These are phyloP conservation scores for Takakia lepidozioides DNA, from an alignment of 225 moss, liverwort and hornwort species.

Conservation along the genomic window DNA sequence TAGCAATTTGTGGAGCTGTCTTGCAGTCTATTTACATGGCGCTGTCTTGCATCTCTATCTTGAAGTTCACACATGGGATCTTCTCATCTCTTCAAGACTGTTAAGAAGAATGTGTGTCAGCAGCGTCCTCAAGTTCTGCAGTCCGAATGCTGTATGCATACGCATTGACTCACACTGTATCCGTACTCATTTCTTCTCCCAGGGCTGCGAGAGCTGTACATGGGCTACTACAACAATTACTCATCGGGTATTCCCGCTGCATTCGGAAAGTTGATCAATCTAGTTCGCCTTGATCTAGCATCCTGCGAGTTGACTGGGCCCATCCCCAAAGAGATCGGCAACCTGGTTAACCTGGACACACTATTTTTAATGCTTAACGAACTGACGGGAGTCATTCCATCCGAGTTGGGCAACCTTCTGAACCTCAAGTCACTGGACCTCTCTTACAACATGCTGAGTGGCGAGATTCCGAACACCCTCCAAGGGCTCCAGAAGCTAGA, in stretches of 20 bases:
- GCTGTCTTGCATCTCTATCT: too few relatives aligned
- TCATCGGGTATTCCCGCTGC: constrained; percentile 46
- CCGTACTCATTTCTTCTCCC: too few relatives aligned
- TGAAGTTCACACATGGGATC: too few relatives aligned
- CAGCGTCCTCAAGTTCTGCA: too few relatives aligned
- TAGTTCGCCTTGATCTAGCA: constrained; percentile 57
- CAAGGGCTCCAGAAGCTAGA: constrained; percentile 45
- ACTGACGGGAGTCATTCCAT: constrained; percentile 49
- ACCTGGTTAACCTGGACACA: constrained; percentile 45
- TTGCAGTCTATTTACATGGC: too few relatives aligned
- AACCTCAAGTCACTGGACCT: constrained; percentile 63
- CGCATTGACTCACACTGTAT: too few relatives aligned
- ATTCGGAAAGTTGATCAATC: constrained; percentile 59
- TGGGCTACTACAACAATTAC: constrained; percentile 80
- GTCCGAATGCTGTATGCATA: too few relatives aligned
- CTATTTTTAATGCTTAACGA: constrained; percentile 62
- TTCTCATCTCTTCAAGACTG: too few relatives aligned
- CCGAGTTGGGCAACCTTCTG: constrained; percentile 45
- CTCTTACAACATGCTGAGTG: constrained; percentile 51
- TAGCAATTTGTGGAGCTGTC: too few relatives aligned
- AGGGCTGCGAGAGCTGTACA: constrained; percentile 56
- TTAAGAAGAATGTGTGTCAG: too few relatives aligned
- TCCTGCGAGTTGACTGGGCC: constrained; percentile 50
- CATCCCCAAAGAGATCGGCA: constrained; percentile 59
- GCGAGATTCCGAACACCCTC: constrained; percentile 38